Percentiles rank a stretch among this genome's conserved stretches.
These are phyloP conservation scores for Goffeauzyma gilvescens DNA, from an alignment of 768 basidiomycete genomes.

Conservation along the genomic window DNA sequence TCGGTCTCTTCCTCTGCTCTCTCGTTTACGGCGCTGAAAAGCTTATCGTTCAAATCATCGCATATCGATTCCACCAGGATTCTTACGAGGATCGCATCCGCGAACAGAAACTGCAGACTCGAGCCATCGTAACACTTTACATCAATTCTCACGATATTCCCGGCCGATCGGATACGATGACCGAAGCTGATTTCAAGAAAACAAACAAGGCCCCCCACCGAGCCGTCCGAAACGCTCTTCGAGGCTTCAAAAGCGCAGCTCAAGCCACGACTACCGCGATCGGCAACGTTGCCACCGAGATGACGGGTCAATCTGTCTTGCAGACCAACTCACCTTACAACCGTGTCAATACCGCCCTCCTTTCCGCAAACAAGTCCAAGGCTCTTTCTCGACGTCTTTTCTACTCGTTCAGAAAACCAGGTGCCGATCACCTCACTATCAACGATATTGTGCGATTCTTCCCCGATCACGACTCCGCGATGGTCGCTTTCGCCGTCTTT, in stretches of 20 bases:
- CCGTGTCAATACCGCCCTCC: slow-evolving; percentile 58
- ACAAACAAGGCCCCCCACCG: slow-evolving; percentile 37
- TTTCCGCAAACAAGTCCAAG: slow-evolving; percentile 56
- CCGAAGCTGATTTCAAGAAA: slow-evolving; percentile 32
- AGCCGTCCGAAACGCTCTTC: slow-evolving; percentile 50
- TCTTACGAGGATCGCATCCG: slow-evolving; percentile 71
- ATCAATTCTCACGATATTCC: slow-evolving; percentile 55
- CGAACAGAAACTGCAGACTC: slow-evolving; percentile 62
- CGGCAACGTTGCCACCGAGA: slow-evolving; percentile 46
- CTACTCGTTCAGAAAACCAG: slow-evolving; percentile 58
- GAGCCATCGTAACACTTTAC: slow-evolving; percentile 54
- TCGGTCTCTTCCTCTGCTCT: slow-evolving; percentile 51
- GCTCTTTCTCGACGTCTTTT: slow-evolving; percentile 63
- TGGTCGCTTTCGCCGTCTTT: slow-evolving; percentile 34
- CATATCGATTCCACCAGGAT: slow-evolving; percentile 38
- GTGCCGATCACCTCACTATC: slow-evolving; percentile 42
- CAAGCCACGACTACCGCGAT: slow-evolving; percentile 62
- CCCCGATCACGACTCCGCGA: slow-evolving; percentile 44
- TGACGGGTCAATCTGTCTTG: slow-evolving; percentile 45
- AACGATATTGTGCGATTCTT: slow-evolving; percentile 58
- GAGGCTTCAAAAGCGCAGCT: slow-evolving; percentile 52
- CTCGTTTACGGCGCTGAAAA: slow-evolving; percentile 62
- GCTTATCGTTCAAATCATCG: slow-evolving; percentile 65
- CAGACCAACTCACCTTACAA: slow-evolving; percentile 74
- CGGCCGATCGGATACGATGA: slow-evolving; percentile 48